These are phyloP conservation scores for Phytopythium boreale DNA, from an alignment of 352 stramenopile genomes.

Conservation along the genomic window DNA sequence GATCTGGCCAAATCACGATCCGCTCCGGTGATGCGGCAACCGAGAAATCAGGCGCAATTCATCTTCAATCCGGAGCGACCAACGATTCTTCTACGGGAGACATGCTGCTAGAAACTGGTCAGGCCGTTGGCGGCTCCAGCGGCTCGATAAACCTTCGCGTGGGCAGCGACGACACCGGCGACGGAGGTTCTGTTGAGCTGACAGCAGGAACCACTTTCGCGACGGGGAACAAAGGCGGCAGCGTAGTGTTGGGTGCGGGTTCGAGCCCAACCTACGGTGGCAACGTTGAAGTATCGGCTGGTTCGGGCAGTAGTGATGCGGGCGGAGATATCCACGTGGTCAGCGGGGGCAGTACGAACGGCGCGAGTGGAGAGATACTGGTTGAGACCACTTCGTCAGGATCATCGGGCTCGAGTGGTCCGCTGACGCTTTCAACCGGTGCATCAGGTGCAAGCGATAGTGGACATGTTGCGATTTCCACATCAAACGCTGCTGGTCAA, in stretches of 20 bases:
- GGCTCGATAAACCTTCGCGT: conserved; percentile 15
- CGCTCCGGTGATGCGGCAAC: conserved; percentile 11
- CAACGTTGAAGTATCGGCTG: conserved; percentile 8
- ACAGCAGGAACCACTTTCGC: conserved; percentile 11
- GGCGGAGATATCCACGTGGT: conserved; percentile 2
- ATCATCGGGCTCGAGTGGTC: conserved; percentile 7
- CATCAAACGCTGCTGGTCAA: conserved; percentile 7
- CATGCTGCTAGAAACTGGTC: conserved; percentile 9
- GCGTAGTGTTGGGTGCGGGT: conserved; percentile 5
- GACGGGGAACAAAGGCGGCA: conserved; percentile 7
- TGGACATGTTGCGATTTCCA: conserved; percentile 6
- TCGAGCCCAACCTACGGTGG: conserved; percentile 8
- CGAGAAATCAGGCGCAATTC: conserved; percentile 19
- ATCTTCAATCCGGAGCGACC: conserved; percentile 12
- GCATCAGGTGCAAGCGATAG: conserved; percentile 1
- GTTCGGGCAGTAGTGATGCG: not conserved
- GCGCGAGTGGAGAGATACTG: conserved; percentile 1
- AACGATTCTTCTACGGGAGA: conserved; percentile 11
- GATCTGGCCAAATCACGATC: conserved; percentile 20
- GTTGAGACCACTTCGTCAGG: not conserved
- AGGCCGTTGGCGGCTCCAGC: conserved; percentile 11
- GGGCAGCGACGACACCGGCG: conserved; percentile 8
- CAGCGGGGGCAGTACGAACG: conserved; percentile 1
- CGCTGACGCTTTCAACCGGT: conserved; percentile 11
- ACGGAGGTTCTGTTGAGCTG: conserved; percentile 12